phyloP scores from a whole-genome alignment of 73 alveolate species.

The Durusdinium trenchii region DNA sequence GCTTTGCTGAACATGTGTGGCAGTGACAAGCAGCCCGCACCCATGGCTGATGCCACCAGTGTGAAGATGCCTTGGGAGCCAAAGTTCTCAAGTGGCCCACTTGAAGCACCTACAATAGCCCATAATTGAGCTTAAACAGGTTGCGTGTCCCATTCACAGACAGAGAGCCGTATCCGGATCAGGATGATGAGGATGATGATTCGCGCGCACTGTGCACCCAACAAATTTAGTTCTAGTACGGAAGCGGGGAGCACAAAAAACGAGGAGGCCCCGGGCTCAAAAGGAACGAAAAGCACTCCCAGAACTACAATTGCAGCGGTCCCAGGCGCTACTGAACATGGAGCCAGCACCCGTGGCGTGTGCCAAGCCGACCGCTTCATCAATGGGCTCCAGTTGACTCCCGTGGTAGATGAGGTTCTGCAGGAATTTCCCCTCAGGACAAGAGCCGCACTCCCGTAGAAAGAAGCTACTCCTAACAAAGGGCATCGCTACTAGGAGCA shows the following conservation, averaged over 20 bases:
- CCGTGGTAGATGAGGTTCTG: constrained; percentile 71
- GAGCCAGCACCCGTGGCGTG: constrained; percentile 66
- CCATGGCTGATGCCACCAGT: constrained; percentile 91
- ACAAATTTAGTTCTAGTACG: background rate
- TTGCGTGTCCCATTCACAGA: too few species aligned
- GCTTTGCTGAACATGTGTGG: constrained; percentile 87
- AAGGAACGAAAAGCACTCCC: too few species aligned
- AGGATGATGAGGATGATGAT: too few species aligned
- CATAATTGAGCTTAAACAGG: too few species aligned
- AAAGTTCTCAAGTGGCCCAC: background rate
- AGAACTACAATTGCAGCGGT: too few species aligned
- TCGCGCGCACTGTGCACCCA: background rate
- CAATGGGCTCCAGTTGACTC: constrained; percentile 56
- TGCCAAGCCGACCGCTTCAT: constrained; percentile 79
- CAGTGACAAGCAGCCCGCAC: constrained; percentile 91
- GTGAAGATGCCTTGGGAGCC: constrained; percentile 46
- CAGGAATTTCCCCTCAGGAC: constrained; percentile 57
- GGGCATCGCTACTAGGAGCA: too few species aligned
- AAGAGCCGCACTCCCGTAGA: background rate
- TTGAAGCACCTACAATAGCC: too few species aligned
- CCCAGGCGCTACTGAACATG: constrained; percentile 58
- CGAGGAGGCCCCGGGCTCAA: too few species aligned
- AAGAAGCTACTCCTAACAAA: too few species aligned
- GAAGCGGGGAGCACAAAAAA: background rate
- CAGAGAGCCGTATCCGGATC: too few species aligned